A percentile compares a stretch with the other conserved stretches of the same genome.
phyloP scores from a whole-genome alignment of 305 asterid genomes.

The Fraxinus baroniana region DNA sequence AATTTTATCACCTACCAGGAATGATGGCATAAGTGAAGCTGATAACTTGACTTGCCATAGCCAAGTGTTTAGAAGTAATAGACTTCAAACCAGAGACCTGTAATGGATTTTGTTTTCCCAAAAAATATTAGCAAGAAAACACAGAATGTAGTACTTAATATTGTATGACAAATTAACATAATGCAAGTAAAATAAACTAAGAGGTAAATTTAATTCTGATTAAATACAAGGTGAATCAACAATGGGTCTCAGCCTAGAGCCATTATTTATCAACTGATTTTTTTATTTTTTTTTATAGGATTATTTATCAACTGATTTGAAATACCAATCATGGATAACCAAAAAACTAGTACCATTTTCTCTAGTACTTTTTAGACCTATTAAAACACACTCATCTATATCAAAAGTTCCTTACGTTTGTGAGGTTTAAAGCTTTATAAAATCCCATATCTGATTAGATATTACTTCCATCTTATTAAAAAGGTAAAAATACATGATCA shows the following conservation, averaged over 20 bases:
- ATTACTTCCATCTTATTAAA: conserved; percentile 8
- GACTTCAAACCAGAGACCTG: conserved; percentile 99
- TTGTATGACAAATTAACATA: conserved; percentile 11
- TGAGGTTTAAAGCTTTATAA: not conserved
- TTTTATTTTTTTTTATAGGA: too few relatives aligned
- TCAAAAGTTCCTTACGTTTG: not conserved
- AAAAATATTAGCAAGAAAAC: not conserved
- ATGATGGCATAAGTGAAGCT: conserved; percentile 78
- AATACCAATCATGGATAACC: conserved; percentile 5
- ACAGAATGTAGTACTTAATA: not conserved
- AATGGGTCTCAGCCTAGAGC: conserved; percentile 2
- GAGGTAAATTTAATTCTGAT: not conserved
- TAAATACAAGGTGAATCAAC: not conserved
- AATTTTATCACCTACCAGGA: conserved; percentile 69
- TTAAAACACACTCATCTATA: not conserved
- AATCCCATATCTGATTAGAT: conserved; percentile 1
- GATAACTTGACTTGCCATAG: conserved; percentile 97
- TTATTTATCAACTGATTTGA: conserved; percentile 13
- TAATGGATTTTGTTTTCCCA: conserved; percentile 27
- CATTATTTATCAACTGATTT: conserved; percentile 11
- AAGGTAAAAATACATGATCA: conserved; percentile 3
- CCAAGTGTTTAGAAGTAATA: conserved; percentile 97
- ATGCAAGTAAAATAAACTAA: conserved; percentile 3
- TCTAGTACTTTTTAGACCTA: not conserved
- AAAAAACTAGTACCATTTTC: not conserved